Evolutionary conservation across 352 stramenopile genomes (phyloP).

Genomic region (Globisporangium paddicum): DNA sequence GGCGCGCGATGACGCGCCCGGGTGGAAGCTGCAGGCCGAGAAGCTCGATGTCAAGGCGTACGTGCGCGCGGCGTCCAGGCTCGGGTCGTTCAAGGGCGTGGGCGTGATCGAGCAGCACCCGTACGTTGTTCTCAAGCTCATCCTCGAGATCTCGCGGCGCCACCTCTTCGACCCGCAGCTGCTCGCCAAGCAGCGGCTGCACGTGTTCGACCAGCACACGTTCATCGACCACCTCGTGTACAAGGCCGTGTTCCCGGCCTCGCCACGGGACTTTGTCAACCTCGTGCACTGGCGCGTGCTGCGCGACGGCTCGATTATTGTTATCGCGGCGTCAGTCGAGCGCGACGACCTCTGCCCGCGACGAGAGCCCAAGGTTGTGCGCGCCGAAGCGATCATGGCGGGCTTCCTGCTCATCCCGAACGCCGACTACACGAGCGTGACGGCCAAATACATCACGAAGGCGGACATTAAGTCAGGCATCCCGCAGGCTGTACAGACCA

Average conservation of each 20-base stretch:
- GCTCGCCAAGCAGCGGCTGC: slow-evolving; percentile 35
- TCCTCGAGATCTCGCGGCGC: slow-evolving; percentile 47
- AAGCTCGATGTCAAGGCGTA: slow-evolving; percentile 58
- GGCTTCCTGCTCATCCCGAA: slow-evolving; percentile 64
- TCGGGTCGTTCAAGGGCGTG: slow-evolving; percentile 53
- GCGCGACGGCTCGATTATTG: slow-evolving; percentile 41
- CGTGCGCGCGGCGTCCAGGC: slow-evolving; percentile 30
- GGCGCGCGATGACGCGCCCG: slow-evolving; percentile 38
- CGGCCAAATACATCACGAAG: slow-evolving; percentile 64
- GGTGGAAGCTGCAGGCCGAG: slow-evolving; percentile 58
- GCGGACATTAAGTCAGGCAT: slow-evolving; percentile 60
- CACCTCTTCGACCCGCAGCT: slow-evolving; percentile 55
- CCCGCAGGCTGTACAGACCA: slow-evolving; percentile 44
- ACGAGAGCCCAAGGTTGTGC: slow-evolving; percentile 45
- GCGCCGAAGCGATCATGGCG: slow-evolving; percentile 46
- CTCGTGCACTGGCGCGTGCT: slow-evolving; percentile 75
- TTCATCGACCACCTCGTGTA: slow-evolving; percentile 69
- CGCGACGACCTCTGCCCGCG: slow-evolving; percentile 31
- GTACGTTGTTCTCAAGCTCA: slow-evolving; percentile 44
- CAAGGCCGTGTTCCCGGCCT: slow-evolving; percentile 59
- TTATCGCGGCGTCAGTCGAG: slow-evolving; percentile 43
- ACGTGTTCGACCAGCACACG: slow-evolving; percentile 66
- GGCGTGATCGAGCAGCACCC: slow-evolving; percentile 51
- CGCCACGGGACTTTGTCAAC: slow-evolving; percentile 54
- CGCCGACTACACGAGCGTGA: slow-evolving; percentile 46